Percentiles rank a stretch among this genome's conserved stretches.
phyloP scores from a whole-genome alignment of 371 early-diverging fungal genomes.

The Zychaea mexicana region DNA sequence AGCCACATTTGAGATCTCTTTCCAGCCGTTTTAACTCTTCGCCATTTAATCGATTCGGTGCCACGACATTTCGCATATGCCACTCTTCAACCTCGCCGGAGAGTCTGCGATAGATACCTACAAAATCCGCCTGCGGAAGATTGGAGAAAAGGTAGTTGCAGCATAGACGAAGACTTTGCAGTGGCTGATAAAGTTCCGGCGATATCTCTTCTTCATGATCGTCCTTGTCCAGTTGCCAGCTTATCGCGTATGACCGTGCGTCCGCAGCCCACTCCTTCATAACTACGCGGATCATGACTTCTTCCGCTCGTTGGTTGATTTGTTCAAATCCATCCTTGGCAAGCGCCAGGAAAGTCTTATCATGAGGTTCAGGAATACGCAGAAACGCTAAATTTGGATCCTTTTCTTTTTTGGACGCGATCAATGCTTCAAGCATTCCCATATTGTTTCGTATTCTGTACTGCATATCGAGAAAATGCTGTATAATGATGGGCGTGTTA shows the following conservation, averaged over 20 bases:
- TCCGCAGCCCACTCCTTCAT: constrained; percentile 61
- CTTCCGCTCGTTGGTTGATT: constrained; percentile 50
- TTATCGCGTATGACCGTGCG: constrained; percentile 58
- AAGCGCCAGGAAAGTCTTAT: constrained; percentile 25
- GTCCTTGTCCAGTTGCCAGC: constrained; percentile 31
- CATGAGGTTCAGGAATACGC: neutral
- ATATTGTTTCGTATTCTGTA: constrained; percentile 38
- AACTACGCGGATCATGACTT: constrained; percentile 54
- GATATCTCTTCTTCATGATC: constrained; percentile 49
- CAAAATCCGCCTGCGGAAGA: constrained; percentile 52
- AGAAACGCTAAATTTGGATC: constrained; percentile 20
- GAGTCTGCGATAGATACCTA: constrained; percentile 44
- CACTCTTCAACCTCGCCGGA: constrained; percentile 64
- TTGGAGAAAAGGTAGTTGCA: constrained; percentile 46
- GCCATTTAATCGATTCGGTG: constrained; percentile 59
- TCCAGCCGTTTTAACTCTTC: constrained; percentile 56
- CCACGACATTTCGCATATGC: constrained; percentile 60
- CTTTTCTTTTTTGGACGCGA: constrained; percentile 12
- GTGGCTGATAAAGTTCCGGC: constrained; percentile 60
- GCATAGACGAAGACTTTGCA: constrained; percentile 51
- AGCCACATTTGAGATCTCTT: constrained; percentile 57
- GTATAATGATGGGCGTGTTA: constrained; percentile 32
- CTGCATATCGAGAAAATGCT: constrained; percentile 54
- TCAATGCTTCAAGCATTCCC: neutral
- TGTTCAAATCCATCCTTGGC: constrained; percentile 27